These are phyloP conservation scores for Wickerhamiella occidentalis DNA, from an alignment of 805 yeast genomes.

Conservation along the genomic window DNA sequence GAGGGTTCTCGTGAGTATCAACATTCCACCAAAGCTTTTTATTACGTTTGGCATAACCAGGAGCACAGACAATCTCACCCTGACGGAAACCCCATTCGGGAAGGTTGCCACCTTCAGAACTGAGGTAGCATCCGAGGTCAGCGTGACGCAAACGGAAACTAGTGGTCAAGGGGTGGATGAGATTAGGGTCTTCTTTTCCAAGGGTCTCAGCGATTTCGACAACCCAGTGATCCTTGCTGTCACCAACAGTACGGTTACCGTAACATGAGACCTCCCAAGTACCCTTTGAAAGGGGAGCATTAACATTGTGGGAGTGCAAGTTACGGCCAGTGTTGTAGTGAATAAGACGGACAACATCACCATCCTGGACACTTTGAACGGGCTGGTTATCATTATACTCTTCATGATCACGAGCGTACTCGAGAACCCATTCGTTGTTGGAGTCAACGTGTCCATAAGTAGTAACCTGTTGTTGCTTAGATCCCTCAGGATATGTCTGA, in stretches of 20 bases:
- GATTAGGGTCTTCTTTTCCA: conserved; percentile 38
- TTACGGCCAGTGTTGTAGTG: conserved; percentile 73
- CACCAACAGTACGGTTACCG: conserved; percentile 66
- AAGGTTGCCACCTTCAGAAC: conserved; percentile 71
- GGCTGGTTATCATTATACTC: conserved; percentile 33
- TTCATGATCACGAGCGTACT: conserved; percentile 29
- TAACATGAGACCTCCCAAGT: conserved; percentile 91
- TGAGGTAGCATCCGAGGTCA: conserved; percentile 81
- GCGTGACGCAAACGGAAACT: conserved; percentile 63
- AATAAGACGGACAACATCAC: conserved; percentile 64
- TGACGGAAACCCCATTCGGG: conserved; percentile 98
- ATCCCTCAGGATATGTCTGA: conserved; percentile 48
- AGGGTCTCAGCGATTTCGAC: conserved; percentile 57
- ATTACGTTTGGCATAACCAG: conserved; percentile 38
- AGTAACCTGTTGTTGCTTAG: conserved; percentile 69
- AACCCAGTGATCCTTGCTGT: conserved; percentile 82
- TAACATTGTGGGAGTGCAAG: conserved; percentile 86
- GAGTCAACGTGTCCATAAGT: conserved; percentile 49
- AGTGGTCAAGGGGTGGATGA: conserved; percentile 58
- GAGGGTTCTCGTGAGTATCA: conserved; percentile 51
- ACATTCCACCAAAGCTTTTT: conserved; percentile 72
- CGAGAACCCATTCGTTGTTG: conserved; percentile 71
- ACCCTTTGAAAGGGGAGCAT: conserved; percentile 85
- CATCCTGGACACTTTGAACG: conserved; percentile 39
- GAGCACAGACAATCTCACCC: conserved; percentile 79